phyloP scores from a whole-genome alignment of 805 yeast species.

The Clavispora santaluciae region DNA sequence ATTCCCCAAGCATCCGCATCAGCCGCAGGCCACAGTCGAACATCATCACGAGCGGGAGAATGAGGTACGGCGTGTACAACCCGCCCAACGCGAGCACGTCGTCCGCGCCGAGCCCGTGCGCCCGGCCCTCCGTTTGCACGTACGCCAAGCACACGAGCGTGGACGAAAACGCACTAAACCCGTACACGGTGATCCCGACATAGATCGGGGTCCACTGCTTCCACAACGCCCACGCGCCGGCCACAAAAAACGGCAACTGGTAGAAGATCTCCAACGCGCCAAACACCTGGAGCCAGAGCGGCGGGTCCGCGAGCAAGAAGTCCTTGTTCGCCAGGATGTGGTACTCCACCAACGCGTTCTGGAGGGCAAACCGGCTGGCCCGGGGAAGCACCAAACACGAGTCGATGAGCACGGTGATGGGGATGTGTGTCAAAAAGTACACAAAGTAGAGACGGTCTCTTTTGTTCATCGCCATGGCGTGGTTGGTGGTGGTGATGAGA shows the following conservation, averaged over 20 bases:
- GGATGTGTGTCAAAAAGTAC: constrained; percentile 63
- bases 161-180: constrained; percentile 77
- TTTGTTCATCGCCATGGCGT: constrained; percentile 8
- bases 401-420: constrained; percentile 73
- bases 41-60: constrained; percentile 58
- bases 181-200: constrained; percentile 55
- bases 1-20: constrained; percentile 2
- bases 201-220: constrained; percentile 13
- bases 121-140: constrained; percentile 32
- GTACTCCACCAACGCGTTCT: constrained; percentile 45
- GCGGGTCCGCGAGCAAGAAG: constrained; percentile 53
- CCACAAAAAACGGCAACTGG: constrained; percentile 76
- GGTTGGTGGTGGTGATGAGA: not conserved
- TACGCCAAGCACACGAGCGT: constrained; percentile 68
- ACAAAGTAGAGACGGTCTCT: constrained; percentile 43
- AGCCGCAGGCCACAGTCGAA: constrained; percentile 30
- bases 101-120: constrained; percentile 28
- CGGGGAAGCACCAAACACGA: constrained; percentile 64
- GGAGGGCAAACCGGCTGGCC: constrained; percentile 42
- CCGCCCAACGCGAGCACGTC: constrained; percentile 43
- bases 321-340: constrained; percentile 70
- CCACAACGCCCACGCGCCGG: constrained; percentile 30
- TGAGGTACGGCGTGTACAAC: constrained; percentile 66
- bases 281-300: constrained; percentile 70
- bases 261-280: constrained; percentile 67